Percentiles rank a stretch among this genome's conserved stretches.
These are phyloP conservation scores for Dendrostoma leiphaemia DNA, from an alignment of 2,329 filamentous ascomycete species.

Conservation along the genomic window DNA sequence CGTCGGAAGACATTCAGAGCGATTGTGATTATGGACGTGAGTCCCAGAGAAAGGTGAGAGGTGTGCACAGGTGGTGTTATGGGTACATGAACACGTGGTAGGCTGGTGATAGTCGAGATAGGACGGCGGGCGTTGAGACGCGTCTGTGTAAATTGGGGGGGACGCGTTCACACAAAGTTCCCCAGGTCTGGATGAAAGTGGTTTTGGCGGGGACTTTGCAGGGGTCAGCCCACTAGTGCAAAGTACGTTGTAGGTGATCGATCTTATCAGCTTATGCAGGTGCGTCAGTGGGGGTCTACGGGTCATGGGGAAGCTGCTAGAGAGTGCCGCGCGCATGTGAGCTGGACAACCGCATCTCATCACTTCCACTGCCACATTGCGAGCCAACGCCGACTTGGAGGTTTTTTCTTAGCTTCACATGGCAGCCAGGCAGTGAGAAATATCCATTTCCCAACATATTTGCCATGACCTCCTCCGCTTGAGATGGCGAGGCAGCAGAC, in stretches of 20 bases:
- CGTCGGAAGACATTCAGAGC: slow-evolving; percentile 24
- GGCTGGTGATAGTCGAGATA: neutral
- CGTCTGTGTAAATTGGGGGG: neutral
- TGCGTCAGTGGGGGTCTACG: neutral
- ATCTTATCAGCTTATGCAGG: neutral
- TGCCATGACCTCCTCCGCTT: neutral
- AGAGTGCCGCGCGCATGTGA: neutral
- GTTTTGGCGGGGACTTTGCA: neutral
- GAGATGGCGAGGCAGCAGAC: slow-evolving; percentile 10
- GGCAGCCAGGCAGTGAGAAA: neutral
- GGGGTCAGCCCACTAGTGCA: no score
- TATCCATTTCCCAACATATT: no score
- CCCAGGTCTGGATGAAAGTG: neutral
- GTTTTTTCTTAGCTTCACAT: neutral
- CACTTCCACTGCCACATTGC: neutral
- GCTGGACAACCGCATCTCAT: neutral
- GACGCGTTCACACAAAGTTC: neutral
- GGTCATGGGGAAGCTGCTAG: no score
- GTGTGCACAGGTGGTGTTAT: neutral
- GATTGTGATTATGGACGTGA: neutral
- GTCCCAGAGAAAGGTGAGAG: neutral
- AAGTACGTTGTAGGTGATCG: no score
- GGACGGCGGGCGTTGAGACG: neutral
- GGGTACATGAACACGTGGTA: no score
- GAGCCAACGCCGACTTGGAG: no score